Evolutionary conservation across 176 grass and related monocot genomes (phyloP).

Genomic region (Saccharum officinarum): DNA sequence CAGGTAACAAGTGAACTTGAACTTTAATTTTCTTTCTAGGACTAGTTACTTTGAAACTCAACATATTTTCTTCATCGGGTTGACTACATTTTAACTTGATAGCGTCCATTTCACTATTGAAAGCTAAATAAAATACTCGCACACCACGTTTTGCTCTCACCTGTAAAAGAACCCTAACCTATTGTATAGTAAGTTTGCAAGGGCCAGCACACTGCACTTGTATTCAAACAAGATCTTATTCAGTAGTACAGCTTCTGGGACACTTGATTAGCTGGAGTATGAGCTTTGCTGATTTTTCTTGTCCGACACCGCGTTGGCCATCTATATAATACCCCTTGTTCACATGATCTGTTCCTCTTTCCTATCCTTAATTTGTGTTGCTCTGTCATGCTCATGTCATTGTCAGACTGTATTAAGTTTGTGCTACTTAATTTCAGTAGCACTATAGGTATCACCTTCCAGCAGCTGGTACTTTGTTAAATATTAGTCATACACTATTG

Average conservation of each 20-base stretch:
- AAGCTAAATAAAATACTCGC: background rate
- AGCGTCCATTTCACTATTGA: background rate
- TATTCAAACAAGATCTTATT: background rate
- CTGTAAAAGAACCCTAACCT: background rate
- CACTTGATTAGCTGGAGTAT: background rate
- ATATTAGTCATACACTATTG: background rate
- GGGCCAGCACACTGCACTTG: background rate
- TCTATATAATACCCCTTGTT: background rate
- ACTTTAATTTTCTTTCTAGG: background rate
- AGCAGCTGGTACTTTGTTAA: background rate
- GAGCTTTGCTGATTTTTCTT: background rate
- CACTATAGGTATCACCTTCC: background rate
- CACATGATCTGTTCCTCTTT: background rate
- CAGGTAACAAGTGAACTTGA: constrained; percentile 57
- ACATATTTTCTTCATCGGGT: background rate
- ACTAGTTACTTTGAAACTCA: background rate
- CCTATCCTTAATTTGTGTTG: background rate
- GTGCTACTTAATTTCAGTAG: background rate
- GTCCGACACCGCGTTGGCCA: background rate
- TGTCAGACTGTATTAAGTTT: background rate
- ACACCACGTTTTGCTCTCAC: background rate
- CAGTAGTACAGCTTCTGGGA: background rate
- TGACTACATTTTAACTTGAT: background rate
- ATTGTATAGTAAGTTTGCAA: background rate
- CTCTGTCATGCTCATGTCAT: background rate